These are phyloP conservation scores for Ceratocystis alfenasii DNA, from an alignment of 2,329 filamentous ascomycete genomes.

Conservation along the genomic window DNA sequence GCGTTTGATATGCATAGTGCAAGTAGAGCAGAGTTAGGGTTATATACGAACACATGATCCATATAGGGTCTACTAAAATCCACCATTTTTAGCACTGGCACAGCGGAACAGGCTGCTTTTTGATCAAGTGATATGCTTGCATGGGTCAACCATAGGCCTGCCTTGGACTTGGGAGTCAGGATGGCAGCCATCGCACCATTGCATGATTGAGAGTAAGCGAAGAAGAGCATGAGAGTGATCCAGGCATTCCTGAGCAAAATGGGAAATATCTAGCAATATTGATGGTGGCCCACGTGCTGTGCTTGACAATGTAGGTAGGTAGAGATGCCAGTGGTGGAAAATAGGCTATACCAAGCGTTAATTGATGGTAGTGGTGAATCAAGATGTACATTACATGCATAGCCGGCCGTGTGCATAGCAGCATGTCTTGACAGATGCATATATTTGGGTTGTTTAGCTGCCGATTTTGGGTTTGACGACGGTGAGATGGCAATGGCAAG, in stretches of 20 bases:
- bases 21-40: not conserved
- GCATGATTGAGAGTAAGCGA: conserved; percentile 1
- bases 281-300: not conserved
- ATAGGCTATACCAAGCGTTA: no score
- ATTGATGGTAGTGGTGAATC: no score
- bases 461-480: not conserved
- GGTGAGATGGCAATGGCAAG: not conserved
- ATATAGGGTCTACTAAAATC: not conserved
- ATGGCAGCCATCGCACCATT: not conserved
- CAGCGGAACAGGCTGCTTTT: not conserved
- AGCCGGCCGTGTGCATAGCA: conserved; percentile 1
- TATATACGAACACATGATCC: not conserved
- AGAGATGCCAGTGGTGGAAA: not conserved
- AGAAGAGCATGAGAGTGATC: not conserved
- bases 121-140: conserved; percentile 8
- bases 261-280: no score
- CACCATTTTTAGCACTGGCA: not conserved
- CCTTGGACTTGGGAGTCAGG: not conserved
- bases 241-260: not conserved
- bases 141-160: not conserved
- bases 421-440: conserved; percentile 1
- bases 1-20: not conserved
- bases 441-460: not conserved
- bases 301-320: not conserved
- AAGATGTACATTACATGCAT: not conserved